Conservation (phyloP, 805 yeast genomes). For the Teunomyces panamensis region DNA sequence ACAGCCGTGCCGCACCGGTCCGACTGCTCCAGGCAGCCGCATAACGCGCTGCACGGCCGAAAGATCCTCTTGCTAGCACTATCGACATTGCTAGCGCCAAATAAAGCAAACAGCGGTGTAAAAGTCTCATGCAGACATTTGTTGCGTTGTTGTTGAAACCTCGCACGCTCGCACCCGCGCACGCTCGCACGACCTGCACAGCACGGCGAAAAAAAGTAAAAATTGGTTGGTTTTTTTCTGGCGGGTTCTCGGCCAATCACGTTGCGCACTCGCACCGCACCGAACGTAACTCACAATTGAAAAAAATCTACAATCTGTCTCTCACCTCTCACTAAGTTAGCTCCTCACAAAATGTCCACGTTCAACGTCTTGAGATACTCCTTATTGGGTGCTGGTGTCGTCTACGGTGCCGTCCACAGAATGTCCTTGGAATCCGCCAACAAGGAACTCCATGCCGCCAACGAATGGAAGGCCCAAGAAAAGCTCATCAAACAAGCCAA, state of each 20-base stretch:
- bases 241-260: slow-evolving; percentile 3
- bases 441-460: slow-evolving; percentile 52
- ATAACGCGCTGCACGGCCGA: not conserved
- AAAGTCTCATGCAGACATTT: no score
- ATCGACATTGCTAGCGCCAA: slow-evolving; percentile 9
- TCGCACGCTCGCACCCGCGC: no score
- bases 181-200: no score
- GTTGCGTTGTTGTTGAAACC: no score
- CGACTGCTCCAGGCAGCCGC: not conserved
- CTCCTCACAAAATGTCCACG: slow-evolving; percentile 24
- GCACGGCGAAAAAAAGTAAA: slow-evolving; percentile 14
- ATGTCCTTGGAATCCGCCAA: slow-evolving; percentile 61
- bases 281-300: not conserved
- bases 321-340: slow-evolving; percentile 1
- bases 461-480: slow-evolving; percentile 60
- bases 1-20: slow-evolving; percentile 4
- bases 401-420: slow-evolving; percentile 87
- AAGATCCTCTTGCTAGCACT: slow-evolving; percentile 9
- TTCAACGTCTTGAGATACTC: slow-evolving; percentile 88
- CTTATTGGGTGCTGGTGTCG: slow-evolving; percentile 82
- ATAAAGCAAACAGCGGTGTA: no score
- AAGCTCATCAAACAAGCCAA: slow-evolving; percentile 85
- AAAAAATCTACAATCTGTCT: not conserved
- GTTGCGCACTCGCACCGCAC: slow-evolving; percentile 2
- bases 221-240: not conserved